Conservation (phyloP, 345 rosid species). For the Conringia planisiliqua region DNA sequence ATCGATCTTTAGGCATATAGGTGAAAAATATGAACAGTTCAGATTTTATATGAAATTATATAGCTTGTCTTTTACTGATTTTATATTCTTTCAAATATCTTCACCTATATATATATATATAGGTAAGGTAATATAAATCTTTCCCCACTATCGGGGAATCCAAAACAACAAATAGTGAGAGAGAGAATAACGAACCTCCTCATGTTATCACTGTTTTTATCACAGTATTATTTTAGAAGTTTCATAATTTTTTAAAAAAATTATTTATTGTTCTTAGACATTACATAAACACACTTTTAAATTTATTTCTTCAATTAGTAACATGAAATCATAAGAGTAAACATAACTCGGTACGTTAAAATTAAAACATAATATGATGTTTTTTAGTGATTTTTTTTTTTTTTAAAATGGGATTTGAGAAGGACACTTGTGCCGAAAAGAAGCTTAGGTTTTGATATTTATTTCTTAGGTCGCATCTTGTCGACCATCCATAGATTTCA, state of each 20-base stretch:
- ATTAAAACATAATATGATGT: too few species aligned
- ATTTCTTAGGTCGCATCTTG: neutral
- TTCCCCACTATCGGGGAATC: neutral
- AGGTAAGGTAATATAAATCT: neutral
- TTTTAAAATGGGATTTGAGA: too few species aligned
- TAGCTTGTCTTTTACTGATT: neutral
- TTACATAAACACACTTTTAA: neutral
- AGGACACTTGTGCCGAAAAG: too few species aligned
- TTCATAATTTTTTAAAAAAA: neutral
- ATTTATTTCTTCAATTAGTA: neutral
- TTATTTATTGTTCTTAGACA: neutral
- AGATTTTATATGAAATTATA: neutral
- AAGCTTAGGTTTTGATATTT: neutral
- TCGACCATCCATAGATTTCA: neutral
- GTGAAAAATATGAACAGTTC: neutral
- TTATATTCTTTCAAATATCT: slow-evolving; percentile 15
- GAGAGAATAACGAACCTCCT: neutral
- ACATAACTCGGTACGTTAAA: neutral
- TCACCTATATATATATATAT: neutral
- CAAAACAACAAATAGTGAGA: neutral
- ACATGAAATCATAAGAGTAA: neutral
- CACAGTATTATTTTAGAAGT: neutral
- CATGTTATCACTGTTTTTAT: neutral
- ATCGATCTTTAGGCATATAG: neutral
- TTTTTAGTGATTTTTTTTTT: too few species aligned